phyloP scores from a whole-genome alignment of 768 basidiomycete species.

The Tylopilus vinaceipallidus region DNA sequence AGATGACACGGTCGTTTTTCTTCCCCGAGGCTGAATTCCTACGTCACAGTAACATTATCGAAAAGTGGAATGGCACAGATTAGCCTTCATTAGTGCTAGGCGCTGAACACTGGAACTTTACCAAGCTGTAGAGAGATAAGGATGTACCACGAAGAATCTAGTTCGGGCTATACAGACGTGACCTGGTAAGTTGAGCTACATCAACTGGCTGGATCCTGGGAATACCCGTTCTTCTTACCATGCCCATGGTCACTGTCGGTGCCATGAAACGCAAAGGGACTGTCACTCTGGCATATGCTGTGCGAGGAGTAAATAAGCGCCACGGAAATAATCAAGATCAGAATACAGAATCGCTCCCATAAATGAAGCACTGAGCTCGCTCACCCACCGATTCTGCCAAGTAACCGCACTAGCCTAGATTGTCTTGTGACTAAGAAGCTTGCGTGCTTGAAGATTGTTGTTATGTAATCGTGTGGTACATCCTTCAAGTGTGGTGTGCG shows the following conservation, averaged over 20 bases:
- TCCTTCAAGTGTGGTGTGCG: background rate
- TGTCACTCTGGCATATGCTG: background rate
- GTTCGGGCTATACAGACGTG: background rate
- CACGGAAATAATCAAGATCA: background rate
- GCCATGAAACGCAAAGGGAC: background rate
- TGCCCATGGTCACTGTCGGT: no score
- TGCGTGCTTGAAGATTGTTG: background rate
- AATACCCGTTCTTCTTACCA: no score
- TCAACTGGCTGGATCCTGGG: background rate
- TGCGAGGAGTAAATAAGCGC: background rate
- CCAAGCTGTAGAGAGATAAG: constrained; percentile 24
- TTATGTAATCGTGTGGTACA: constrained; percentile 15
- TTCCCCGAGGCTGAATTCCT: background rate
- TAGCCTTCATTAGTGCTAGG: background rate
- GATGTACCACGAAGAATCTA: background rate
- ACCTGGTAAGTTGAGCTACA: background rate
- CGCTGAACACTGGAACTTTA: constrained; percentile 13
- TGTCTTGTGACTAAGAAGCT: no score
- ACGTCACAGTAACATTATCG: background rate
- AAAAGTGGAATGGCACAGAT: background rate
- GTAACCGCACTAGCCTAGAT: no score
- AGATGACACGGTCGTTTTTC: background rate
- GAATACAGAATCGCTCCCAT: no score
- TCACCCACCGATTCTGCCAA: background rate
- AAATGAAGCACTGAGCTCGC: background rate